Evolutionary conservation across 176 grass and related monocot genomes (phyloP).

Genomic region (Neostapfia colusana): DNA sequence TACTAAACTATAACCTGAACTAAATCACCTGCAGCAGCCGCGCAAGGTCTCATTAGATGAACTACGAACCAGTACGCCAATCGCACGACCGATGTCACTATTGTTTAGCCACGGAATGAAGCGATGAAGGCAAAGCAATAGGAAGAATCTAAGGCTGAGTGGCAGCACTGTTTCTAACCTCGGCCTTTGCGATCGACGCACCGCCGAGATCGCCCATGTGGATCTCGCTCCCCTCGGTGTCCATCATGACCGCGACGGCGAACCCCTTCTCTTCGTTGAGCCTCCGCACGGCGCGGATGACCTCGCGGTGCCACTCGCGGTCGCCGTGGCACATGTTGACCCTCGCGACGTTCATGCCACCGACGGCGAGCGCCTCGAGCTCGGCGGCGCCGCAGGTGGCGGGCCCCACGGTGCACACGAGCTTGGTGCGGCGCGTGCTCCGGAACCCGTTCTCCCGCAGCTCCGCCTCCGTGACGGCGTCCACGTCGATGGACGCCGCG

Average conservation of each 20-base stretch:
- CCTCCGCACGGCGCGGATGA: conserved; percentile 67
- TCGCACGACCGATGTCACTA: neutral
- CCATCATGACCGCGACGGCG: conserved; percentile 94
- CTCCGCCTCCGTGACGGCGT: conserved; percentile 75
- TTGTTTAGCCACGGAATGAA: neutral
- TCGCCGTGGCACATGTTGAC: conserved; percentile 98
- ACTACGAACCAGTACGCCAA: neutral
- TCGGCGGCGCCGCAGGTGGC: conserved; percentile 63
- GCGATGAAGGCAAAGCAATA: neutral
- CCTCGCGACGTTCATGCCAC: conserved; percentile 90
- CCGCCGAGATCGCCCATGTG: conserved; percentile 97
- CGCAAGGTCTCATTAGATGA: neutral
- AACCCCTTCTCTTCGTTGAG: conserved; percentile 97
- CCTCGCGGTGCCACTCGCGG: conserved; percentile 76
- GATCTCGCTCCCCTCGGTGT: conserved; percentile 97
- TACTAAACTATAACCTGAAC: neutral
- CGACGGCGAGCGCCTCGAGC: conserved; percentile 89
- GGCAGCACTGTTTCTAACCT: conserved; percentile 45
- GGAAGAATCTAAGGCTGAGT: neutral
- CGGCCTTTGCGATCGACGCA: conserved; percentile 67
- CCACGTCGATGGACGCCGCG: conserved; percentile 55
- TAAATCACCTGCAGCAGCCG: neutral
- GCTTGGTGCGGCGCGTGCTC: conserved; percentile 95
- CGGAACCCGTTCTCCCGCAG: conserved; percentile 92
- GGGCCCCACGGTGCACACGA: conserved; percentile 88